Conservation (phyloP, 768 basidiomycete genomes). For the Cystobasidium onofrii region DNA sequence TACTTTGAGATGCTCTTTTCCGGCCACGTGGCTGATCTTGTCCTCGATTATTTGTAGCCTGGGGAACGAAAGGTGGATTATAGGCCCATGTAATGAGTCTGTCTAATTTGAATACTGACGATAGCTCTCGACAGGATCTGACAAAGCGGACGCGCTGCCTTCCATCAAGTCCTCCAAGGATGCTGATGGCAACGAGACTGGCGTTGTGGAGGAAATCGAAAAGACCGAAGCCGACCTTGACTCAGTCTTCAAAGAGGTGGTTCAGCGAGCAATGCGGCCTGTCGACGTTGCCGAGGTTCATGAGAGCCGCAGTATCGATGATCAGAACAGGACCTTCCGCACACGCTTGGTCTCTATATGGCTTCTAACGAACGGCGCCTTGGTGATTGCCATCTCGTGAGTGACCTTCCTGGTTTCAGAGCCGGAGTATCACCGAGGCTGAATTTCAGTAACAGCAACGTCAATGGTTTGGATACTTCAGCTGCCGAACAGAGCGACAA, state of each 20-base stretch:
- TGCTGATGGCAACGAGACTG: constrained; percentile 61
- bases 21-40: not conserved
- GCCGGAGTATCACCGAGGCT: too few species aligned
- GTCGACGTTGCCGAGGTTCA: not conserved
- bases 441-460: too few species aligned
- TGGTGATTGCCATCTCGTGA: constrained; percentile 11
- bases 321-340: constrained; percentile 85
- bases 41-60: constrained; percentile 56
- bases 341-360: constrained; percentile 51
- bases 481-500: constrained; percentile 25
- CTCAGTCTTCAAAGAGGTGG: constrained; percentile 76
- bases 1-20: too few species aligned
- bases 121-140: constrained; percentile 45
- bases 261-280: constrained; percentile 57
- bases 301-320: constrained; percentile 50
- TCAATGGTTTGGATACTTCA: constrained; percentile 29
- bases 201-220: constrained; percentile 77
- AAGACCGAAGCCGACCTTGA: constrained; percentile 81
- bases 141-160: constrained; percentile 85
- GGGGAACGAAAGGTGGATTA: constrained; percentile 95
- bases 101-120: not conserved
- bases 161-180: constrained; percentile 74
- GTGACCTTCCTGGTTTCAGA: too few species aligned
- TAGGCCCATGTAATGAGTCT: too few species aligned
- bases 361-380: constrained; percentile 22